A percentile compares a stretch with the other conserved stretches of the same genome.
Evolutionary conservation across 805 yeast species (phyloP).

Genomic region (Cyberlindnera nakhonratchasimensis): DNA sequence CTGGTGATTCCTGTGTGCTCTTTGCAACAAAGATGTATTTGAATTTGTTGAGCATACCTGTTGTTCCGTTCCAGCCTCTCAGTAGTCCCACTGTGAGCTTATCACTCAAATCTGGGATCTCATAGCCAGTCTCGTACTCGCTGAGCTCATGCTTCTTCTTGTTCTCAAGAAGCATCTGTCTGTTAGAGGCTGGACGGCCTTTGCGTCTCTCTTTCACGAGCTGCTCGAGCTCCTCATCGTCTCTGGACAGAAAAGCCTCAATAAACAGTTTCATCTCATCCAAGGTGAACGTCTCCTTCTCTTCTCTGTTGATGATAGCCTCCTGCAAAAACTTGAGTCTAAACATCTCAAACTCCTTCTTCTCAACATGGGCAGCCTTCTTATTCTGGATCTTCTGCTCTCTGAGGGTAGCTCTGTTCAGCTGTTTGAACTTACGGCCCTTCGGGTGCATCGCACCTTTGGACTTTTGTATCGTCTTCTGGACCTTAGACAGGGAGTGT

Average conservation of each 20-base stretch:
- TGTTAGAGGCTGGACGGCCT: conserved; percentile 79
- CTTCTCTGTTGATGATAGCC: conserved; percentile 42
- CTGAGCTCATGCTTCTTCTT: conserved; percentile 57
- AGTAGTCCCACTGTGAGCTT: conserved; percentile 54
- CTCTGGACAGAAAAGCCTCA: conserved; percentile 60
- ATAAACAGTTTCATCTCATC: conserved; percentile 62
- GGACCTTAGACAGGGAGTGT: conserved; percentile 62
- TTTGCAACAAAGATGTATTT: conserved; percentile 33
- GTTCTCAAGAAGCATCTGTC: conserved; percentile 64
- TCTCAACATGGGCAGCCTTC: conserved; percentile 54
- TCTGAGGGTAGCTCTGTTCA: conserved; percentile 83
- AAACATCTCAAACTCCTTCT: conserved; percentile 56
- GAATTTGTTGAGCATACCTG: conserved; percentile 70
- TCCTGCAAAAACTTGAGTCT: conserved; percentile 60
- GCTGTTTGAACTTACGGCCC: conserved; percentile 82
- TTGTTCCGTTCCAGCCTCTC: conserved; percentile 76
- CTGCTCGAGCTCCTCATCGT: conserved; percentile 69
- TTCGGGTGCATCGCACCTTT: conserved; percentile 72
- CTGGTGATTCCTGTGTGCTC: conserved; percentile 16
- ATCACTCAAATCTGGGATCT: conserved; percentile 70
- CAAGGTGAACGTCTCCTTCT: conserved; percentile 41
- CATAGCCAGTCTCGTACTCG: conserved; percentile 65
- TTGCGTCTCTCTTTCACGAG: conserved; percentile 65
- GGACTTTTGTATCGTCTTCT: conserved; percentile 52
- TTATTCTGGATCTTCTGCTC: conserved; percentile 64